These are phyloP conservation scores for Picea sitchensis DNA, from an alignment of 75 land plant genomes.

Conservation along the genomic window DNA sequence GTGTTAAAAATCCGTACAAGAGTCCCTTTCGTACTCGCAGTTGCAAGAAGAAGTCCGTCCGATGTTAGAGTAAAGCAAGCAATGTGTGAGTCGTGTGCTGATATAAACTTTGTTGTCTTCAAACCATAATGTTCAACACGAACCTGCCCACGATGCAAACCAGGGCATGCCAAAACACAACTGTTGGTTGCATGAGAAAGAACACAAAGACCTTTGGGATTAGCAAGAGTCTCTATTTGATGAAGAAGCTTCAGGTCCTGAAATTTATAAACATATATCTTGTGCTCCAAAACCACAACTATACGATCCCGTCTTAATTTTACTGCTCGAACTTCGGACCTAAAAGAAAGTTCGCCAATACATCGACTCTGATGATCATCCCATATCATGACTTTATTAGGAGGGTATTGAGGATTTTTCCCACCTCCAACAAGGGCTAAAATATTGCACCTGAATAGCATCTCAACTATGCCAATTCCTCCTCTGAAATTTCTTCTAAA, in stretches of 20 bases:
- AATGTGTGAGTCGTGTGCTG: constrained; percentile 74
- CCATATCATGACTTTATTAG: constrained; percentile 86
- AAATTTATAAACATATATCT: constrained; percentile 86
- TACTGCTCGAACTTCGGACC: constrained; percentile 73
- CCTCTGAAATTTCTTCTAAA: constrained; percentile 57
- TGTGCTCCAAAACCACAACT: constrained; percentile 85
- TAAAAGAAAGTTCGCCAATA: constrained; percentile 87
- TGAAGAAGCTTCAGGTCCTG: constrained; percentile 69
- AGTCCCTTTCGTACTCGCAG: constrained; percentile 56
- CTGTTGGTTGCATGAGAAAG: constrained; percentile 59
- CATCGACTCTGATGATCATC: constrained; percentile 80
- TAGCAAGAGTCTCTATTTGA: constrained; percentile 84
- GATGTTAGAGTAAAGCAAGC: constrained; percentile 65
- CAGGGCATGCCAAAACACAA: constrained; percentile 86
- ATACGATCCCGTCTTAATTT: constrained; percentile 59
- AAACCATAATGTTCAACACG: constrained; percentile 74
- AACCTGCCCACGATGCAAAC: constrained; percentile 77
- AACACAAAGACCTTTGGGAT: constrained; percentile 82
- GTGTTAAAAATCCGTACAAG: constrained; percentile 74
- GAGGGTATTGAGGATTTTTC: constrained; percentile 59
- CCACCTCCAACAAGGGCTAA: constrained; percentile 85
- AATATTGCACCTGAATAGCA: constrained; percentile 77
- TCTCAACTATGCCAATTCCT: constrained; percentile 84
- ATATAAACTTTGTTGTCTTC: constrained; percentile 65
- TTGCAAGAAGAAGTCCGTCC: constrained; percentile 88